These are phyloP conservation scores for Taphrina sp. DNA, from an alignment of 1,139 yeast genomes.

Conservation along the genomic window DNA sequence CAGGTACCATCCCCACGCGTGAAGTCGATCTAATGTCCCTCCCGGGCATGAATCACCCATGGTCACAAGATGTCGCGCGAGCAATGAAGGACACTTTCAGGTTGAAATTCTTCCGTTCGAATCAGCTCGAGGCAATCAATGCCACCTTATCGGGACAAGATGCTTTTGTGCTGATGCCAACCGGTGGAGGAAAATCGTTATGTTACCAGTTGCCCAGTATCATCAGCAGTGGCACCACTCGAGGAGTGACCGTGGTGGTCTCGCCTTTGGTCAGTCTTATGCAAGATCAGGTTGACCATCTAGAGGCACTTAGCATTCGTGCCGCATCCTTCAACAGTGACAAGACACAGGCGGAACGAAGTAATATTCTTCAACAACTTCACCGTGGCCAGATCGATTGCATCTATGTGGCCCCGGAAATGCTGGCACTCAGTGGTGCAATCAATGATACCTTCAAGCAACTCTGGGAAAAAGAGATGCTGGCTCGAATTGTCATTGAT, in stretches of 20 bases:
- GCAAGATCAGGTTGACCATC: slow-evolving; percentile 95
- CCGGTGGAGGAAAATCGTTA: slow-evolving; percentile 97
- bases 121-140: slow-evolving; percentile 83
- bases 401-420: slow-evolving; percentile 91
- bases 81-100: slow-evolving; percentile 62
- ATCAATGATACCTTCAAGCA: slow-evolving; percentile 63
- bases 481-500: slow-evolving; percentile 90
- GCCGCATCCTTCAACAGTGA: slow-evolving; percentile 91
- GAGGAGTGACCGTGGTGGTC: slow-evolving; percentile 85
- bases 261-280: slow-evolving; percentile 93
- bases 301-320: slow-evolving; percentile 61
- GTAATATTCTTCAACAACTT: slow-evolving; percentile 61
- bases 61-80: slow-evolving; percentile 65
- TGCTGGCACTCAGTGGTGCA: slow-evolving; percentile 74
- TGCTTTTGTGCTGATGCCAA: slow-evolving; percentile 95
- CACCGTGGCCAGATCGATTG: slow-evolving; percentile 54
- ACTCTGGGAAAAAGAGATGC: slow-evolving; percentile 54
- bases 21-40: slow-evolving; percentile 25
- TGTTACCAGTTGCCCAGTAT: slow-evolving; percentile 96
- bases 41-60: slow-evolving; percentile 46
- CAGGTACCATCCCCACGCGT: background rate
- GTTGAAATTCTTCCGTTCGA: slow-evolving; percentile 66
- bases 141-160: slow-evolving; percentile 79
- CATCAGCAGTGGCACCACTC: slow-evolving; percentile 66
- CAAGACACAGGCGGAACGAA: slow-evolving; percentile 61